Evolutionary conservation across 2,329 filamentous ascomycete species (phyloP).

Genomic region (Stromatinia cepivora): DNA sequence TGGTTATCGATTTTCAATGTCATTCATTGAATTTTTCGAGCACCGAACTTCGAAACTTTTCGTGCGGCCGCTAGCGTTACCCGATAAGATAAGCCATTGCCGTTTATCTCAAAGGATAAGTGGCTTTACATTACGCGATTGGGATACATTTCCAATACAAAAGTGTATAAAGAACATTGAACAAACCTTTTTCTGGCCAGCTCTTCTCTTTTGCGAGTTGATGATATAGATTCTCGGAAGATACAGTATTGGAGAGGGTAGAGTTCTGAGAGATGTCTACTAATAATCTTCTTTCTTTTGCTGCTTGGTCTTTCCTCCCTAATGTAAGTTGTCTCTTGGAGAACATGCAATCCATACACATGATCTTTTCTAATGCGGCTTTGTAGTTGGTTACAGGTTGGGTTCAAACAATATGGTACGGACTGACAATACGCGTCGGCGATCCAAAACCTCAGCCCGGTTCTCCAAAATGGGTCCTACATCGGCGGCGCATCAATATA

Average conservation of each 20-base stretch:
- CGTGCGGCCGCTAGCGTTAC: slow-evolving; percentile 23
- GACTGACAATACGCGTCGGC: slow-evolving; percentile 84
- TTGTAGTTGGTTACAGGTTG: slow-evolving; percentile 73
- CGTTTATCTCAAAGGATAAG: slow-evolving; percentile 13
- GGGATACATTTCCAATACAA: slow-evolving; percentile 15
- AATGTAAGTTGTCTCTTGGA: slow-evolving; percentile 47
- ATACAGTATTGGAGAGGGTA: not conserved
- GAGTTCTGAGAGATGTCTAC: slow-evolving; percentile 29
- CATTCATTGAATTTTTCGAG: slow-evolving; percentile 15
- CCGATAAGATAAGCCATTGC: slow-evolving; percentile 15
- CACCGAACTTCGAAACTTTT: slow-evolving; percentile 19
- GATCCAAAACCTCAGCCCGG: slow-evolving; percentile 74
- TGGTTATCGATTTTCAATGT: not conserved
- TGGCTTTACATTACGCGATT: slow-evolving; percentile 18
- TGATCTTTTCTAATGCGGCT: slow-evolving; percentile 24
- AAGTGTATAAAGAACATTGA: not conserved
- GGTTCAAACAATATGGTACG: slow-evolving; percentile 80
- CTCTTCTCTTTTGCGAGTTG: not conserved
- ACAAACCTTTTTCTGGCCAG: not conserved
- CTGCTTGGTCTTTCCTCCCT: slow-evolving; percentile 63
- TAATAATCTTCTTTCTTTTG: slow-evolving; percentile 50
- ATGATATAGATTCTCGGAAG: not conserved
- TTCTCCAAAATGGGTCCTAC: slow-evolving; percentile 65
- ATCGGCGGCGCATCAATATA: slow-evolving; percentile 82
- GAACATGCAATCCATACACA: not conserved